Base-by-base conservation (phyloP, 2,329 filamentous ascomycete species). In the Westerdykella sp. region DNA sequence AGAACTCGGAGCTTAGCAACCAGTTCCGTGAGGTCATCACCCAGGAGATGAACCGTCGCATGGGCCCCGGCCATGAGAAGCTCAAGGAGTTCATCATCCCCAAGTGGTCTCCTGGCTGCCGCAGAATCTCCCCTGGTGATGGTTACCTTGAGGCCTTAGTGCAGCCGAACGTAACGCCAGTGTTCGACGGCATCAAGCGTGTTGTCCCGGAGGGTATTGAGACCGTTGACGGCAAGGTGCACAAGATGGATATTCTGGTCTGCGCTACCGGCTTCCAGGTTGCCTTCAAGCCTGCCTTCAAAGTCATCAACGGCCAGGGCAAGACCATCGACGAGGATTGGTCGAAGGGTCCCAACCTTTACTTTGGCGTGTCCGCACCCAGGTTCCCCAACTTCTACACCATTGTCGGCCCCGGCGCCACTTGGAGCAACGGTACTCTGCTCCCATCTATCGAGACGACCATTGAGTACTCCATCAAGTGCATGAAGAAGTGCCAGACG, bases 31-130 rank as follows among this genome's bases (percentile, higher is more conserved):
- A 69, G 11, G 67, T 65, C 41, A 62, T 63, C 31, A 63, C 63
- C 34, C 57, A 65, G 13, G 66, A 71, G 46, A 74, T 74, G 71
- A 53, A 60, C 15, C 55, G 60, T 6, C 62, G 67, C 9, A 64
- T 67, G 41, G 55, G 57, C 2, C 62, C 68, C 1, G 68, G 71
- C 25, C 56, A 65, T 23, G 65, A 72, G 37, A 65, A 69, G 37
- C 51, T 73, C 14, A 65, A 70, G 40, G 60, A 71, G 14, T 67
- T 67, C 42, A 67, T 76, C 37, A 73, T 74, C 37, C 73, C 72
- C 1, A 70, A 69, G 23, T 77, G 71, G 62, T 62, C 65, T 2
- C 68, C 70, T 5, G 73, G 74, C 11, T 65, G 62, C 40, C 51
- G 62, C 22, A 48, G 60, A 30, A 60, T 63, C 18, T 60, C 59